These are phyloP conservation scores for Lasiosphaeria hispida DNA, from an alignment of 495 filamentous ascomycete genomes.

Conservation along the genomic window DNA sequence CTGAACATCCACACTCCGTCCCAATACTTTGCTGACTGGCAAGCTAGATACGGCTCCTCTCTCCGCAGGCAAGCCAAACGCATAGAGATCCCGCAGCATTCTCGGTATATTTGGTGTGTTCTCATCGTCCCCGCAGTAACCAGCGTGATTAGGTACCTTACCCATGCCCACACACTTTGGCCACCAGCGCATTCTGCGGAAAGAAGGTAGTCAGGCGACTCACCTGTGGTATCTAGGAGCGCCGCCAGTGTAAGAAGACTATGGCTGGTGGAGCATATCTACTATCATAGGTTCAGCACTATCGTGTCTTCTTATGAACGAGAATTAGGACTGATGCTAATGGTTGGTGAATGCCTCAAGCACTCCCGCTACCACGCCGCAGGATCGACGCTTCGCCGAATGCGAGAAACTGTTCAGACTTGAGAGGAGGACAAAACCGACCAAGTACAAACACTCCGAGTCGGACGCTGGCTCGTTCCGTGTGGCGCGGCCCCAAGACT, in stretches of 20 bases:
- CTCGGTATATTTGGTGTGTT: constrained; percentile 64
- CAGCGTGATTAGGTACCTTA: background rate
- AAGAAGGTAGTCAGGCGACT: constrained; percentile 85
- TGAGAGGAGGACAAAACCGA: constrained; percentile 36
- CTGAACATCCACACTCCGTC: background rate
- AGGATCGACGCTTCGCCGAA: constrained; percentile 86
- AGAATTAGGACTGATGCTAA: constrained; percentile 1
- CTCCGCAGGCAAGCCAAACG: constrained; percentile 98
- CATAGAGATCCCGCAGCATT: constrained; percentile 92
- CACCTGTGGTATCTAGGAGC: constrained; percentile 88
- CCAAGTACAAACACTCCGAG: too few relatives aligned
- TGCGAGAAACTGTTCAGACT: constrained; percentile 90
- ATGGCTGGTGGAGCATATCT: constrained; percentile 89
- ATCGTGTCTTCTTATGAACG: constrained; percentile 14
- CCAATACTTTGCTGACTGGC: background rate
- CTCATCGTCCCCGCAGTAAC: too few relatives aligned
- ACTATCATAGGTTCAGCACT: constrained; percentile 69
- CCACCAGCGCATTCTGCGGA: constrained; percentile 66
- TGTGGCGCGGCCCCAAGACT: too few relatives aligned
- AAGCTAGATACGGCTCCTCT: constrained; percentile 82
- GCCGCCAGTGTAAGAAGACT: constrained; percentile 79
- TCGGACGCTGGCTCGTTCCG: too few relatives aligned
- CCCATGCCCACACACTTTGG: background rate
- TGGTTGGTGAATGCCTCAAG: constrained; percentile 41
- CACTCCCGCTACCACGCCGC: constrained; percentile 87